Conservation (phyloP, 2,329 filamentous ascomycete species). For the Aspergillus ustus region DNA sequence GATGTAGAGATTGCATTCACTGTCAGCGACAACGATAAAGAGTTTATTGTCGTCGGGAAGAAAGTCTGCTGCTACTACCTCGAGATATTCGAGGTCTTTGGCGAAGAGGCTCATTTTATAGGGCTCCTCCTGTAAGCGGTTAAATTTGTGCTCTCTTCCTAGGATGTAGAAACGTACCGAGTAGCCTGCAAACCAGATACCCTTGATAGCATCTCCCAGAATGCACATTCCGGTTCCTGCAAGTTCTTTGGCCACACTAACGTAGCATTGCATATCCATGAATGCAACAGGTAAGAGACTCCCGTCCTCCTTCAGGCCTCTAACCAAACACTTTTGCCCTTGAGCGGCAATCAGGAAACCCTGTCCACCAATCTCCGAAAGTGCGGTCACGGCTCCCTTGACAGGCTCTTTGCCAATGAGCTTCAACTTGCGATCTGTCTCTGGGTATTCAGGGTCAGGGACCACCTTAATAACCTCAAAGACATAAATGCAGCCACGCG, state of each 20-base stretch:
- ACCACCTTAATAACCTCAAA: conserved; percentile 93
- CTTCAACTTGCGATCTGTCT: conserved; percentile 84
- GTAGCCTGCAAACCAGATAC: conserved; percentile 94
- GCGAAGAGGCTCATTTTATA: conserved; percentile 94
- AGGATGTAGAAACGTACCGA: conserved; percentile 56
- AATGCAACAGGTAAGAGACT: conserved; percentile 92
- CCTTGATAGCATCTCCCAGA: conserved; percentile 88
- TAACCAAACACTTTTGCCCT: conserved; percentile 96
- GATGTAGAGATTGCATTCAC: conserved; percentile 83
- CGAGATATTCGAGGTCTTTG: conserved; percentile 78
- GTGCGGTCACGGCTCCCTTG: conserved; percentile 84
- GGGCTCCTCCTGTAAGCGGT: conserved; percentile 71
- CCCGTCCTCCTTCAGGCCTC: conserved; percentile 93
- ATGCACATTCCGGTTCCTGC: conserved; percentile 82
- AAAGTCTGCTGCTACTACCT: conserved; percentile 83
- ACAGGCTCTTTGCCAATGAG: conserved; percentile 88
- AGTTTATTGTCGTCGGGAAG: conserved; percentile 83
- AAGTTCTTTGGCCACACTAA: conserved; percentile 82
- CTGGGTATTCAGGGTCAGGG: conserved; percentile 80
- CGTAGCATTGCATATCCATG: conserved; percentile 95
- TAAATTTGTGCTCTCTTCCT: conserved; percentile 4
- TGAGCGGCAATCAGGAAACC: conserved; percentile 89
- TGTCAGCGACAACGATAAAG: conserved; percentile 80
- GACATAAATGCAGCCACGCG: conserved; percentile 83
- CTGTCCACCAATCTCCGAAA: conserved; percentile 83